These are phyloP conservation scores for Aureobasidium sp. DNA, from an alignment of 2,329 filamentous ascomycete species.

Conservation along the genomic window DNA sequence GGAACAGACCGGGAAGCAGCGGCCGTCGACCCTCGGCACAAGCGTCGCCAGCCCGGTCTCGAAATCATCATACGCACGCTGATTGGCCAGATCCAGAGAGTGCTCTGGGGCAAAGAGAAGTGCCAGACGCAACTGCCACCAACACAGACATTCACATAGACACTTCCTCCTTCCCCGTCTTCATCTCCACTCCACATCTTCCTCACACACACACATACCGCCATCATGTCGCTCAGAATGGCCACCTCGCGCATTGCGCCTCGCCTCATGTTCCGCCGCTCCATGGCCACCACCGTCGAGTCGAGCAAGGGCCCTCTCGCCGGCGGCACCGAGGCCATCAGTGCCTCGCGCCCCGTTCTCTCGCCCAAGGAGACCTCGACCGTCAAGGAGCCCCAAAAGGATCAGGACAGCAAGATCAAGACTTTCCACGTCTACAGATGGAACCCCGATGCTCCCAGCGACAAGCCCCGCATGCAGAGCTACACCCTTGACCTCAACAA, in stretches of 20 bases:
- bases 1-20: background rate
- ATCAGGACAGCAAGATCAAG: conserved; percentile 61
- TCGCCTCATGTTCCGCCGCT: conserved; percentile 22
- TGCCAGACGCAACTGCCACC: background rate
- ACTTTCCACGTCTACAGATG: conserved; percentile 98
- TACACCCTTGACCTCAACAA: conserved; percentile 97
- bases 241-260: conserved; percentile 27
- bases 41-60: background rate
- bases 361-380: conserved; percentile 50
- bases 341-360: conserved; percentile 25
- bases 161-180: conserved; percentile 4
- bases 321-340: conserved; percentile 22
- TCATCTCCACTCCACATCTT: conserved; percentile 15
- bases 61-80: background rate
- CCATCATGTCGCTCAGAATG: conserved; percentile 26
- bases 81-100: background rate
- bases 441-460: conserved; percentile 86
- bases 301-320: conserved; percentile 23
- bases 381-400: conserved; percentile 51
- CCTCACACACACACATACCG: conserved; percentile 7
- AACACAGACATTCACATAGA: background rate
- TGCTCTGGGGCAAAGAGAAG: background rate
- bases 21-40: conserved; percentile 3
- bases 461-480: conserved; percentile 92
- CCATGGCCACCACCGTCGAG: conserved; percentile 29